Percentiles rank a stretch among this genome's conserved stretches.
Evolutionary conservation across 805 yeast species (phyloP).

Genomic region (Nakazawaea laoshanensis): DNA sequence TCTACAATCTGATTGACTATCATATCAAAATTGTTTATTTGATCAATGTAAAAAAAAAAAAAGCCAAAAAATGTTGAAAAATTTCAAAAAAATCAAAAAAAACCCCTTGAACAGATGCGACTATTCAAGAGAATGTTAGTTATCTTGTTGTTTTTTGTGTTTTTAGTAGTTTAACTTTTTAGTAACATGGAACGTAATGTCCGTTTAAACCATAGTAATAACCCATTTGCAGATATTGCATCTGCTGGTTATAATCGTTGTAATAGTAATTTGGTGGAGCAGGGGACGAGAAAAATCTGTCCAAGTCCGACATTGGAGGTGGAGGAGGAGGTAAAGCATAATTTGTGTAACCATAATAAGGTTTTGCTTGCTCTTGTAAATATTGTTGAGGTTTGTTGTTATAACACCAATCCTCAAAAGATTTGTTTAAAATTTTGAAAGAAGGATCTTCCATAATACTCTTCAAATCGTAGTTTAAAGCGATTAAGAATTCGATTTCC

Average conservation of each 20-base stretch:
- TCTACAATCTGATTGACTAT: too few relatives aligned
- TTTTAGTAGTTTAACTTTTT: too few relatives aligned
- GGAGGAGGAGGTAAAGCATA: not conserved
- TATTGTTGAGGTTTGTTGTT: conserved; percentile 5
- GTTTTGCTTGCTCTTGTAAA: not conserved
- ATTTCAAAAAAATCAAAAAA: too few relatives aligned
- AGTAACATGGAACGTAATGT: conserved; percentile 9
- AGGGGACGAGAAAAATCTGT: too few relatives aligned
- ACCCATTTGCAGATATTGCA: conserved; percentile 4
- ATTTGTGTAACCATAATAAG: too few relatives aligned
- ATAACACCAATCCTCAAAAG: conserved; percentile 8
- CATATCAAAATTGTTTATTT: too few relatives aligned
- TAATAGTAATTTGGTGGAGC: conserved; percentile 1
- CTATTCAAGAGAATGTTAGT: too few relatives aligned
- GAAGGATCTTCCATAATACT: conserved; percentile 7
- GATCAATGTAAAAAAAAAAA: too few relatives aligned
- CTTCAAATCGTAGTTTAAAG: conserved; percentile 9
- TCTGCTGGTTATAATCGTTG: not conserved
- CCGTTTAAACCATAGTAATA: conserved; percentile 8
- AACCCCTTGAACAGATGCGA: too few relatives aligned
- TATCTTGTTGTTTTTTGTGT: too few relatives aligned
- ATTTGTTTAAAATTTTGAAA: conserved; percentile 8
- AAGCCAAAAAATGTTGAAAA: too few relatives aligned
- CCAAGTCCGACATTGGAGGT: not conserved
- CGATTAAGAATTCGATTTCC: conserved; percentile 63